Percentiles rank a stretch among this genome's conserved stretches.
Evolutionary conservation across 208 protist species (phyloP).

Genomic region (Trypanosoma melophagium): DNA sequence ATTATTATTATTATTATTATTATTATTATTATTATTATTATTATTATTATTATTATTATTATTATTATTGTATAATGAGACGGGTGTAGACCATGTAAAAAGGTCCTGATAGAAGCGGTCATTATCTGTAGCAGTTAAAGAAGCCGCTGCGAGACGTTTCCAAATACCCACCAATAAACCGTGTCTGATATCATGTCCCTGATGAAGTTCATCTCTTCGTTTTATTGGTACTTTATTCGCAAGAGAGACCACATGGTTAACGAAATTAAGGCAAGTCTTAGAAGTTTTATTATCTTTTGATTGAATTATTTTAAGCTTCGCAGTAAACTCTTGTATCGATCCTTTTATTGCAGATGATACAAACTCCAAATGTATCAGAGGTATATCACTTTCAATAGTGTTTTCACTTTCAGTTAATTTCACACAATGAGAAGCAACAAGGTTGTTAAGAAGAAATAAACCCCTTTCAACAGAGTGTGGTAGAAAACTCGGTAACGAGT

Average conservation of each 20-base stretch:
- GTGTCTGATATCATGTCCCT: neutral
- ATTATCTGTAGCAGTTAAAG: neutral
- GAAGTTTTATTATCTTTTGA: neutral
- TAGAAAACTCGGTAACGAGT: neutral
- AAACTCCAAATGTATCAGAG: constrained; percentile 15
- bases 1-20: too few relatives aligned
- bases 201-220: neutral
- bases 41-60: neutral
- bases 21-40: neutral
- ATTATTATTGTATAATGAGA: neutral
- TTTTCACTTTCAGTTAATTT: neutral
- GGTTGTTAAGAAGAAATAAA: constrained; percentile 27
- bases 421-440: constrained; percentile 11
- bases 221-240: neutral
- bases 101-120: neutral
- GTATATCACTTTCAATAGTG: neutral
- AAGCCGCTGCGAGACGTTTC: constrained; percentile 4
- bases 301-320: too few relatives aligned
- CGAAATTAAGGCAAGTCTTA: constrained; percentile 7
- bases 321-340: neutral
- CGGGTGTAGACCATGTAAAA: constrained; percentile 14
- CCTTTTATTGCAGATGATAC: neutral
- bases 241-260: neutral
- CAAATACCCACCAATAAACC: constrained; percentile 20
- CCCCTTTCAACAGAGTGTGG: constrained; percentile 20